phyloP scores from a whole-genome alignment of 2,329 filamentous ascomycete genomes.

The Pseudogymnoascus sp. region DNA sequence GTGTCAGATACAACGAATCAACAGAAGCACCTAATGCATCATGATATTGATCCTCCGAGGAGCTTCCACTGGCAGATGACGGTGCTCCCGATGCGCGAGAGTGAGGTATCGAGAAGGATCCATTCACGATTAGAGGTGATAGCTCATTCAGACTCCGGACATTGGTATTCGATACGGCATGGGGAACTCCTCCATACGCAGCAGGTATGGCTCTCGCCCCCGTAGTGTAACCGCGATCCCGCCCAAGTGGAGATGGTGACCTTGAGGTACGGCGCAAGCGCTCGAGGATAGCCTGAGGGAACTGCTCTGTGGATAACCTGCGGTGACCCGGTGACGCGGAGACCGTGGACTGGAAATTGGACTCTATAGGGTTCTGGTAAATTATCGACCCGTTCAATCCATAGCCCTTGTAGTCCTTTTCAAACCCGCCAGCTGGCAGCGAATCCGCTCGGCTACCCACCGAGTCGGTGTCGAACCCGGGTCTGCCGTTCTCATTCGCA shows the following conservation, averaged over 20 bases:
- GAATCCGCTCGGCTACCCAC: background rate
- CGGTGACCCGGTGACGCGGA: slow-evolving; percentile 18
- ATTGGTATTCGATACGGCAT: slow-evolving; percentile 23
- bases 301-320: slow-evolving; percentile 27
- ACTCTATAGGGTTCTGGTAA: slow-evolving; percentile 3
- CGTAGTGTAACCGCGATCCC: slow-evolving; percentile 26
- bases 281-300: slow-evolving; percentile 29
- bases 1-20: slow-evolving; percentile 21
- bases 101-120: slow-evolving; percentile 23
- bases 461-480: background rate
- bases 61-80: slow-evolving; percentile 21
- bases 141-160: slow-evolving; percentile 23
- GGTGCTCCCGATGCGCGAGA: slow-evolving; percentile 25
- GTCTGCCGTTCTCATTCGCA: background rate
- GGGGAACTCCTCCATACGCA: slow-evolving; percentile 18
- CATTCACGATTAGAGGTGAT: slow-evolving; percentile 27
- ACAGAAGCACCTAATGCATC: slow-evolving; percentile 21
- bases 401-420: slow-evolving; percentile 30
- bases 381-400: slow-evolving; percentile 23
- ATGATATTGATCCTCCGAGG: slow-evolving; percentile 22
- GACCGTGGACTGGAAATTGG: slow-evolving; percentile 24
- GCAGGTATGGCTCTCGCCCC: slow-evolving; percentile 22
- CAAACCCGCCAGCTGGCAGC: slow-evolving; percentile 17
- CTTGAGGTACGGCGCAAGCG: slow-evolving; percentile 26
- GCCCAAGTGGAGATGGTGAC: slow-evolving; percentile 30